Evolutionary conservation across 805 yeast genomes (phyloP).

Genomic region (Lipomyces spencermartinsiae): DNA sequence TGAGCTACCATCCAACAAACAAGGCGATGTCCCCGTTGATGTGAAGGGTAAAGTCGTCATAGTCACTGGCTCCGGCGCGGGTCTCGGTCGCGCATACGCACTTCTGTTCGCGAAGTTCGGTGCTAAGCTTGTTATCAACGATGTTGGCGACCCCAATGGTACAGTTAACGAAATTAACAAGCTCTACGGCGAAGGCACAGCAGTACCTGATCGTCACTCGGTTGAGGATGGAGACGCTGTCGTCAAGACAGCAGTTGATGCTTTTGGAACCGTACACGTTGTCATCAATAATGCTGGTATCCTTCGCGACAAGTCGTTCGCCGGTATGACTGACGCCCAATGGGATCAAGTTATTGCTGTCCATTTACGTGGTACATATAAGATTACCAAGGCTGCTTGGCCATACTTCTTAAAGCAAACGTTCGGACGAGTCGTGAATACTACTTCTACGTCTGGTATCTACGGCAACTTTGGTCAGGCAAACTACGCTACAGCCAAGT

Average conservation of each 20-base stretch:
- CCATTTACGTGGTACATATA: conserved; percentile 81
- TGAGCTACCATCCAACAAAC: conserved; percentile 62
- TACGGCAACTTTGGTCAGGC: conserved; percentile 98
- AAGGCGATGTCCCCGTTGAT: conserved; percentile 60
- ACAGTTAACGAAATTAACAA: conserved; percentile 77
- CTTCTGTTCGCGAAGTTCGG: conserved; percentile 84
- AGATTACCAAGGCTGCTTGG: conserved; percentile 89
- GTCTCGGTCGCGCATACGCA: conserved; percentile 92
- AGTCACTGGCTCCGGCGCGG: conserved; percentile 94
- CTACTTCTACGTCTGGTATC: conserved; percentile 94
- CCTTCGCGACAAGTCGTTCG: conserved; percentile 84
- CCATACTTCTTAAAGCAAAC: conserved; percentile 81
- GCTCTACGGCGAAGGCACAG: conserved; percentile 67
- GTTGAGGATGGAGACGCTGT: conserved; percentile 81
- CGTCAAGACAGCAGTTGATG: conserved; percentile 74
- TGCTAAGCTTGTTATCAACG: conserved; percentile 94
- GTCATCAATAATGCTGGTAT: conserved; percentile 95
- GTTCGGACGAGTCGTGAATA: conserved; percentile 82
- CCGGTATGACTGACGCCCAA: conserved; percentile 80
- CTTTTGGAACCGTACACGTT: conserved; percentile 83
- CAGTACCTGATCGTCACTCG: conserved; percentile 83
- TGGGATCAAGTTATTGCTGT: conserved; percentile 84
- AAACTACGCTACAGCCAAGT: conserved; percentile 92
- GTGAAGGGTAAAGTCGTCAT: conserved; percentile 85
- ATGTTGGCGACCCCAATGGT: conserved; percentile 71